phyloP scores from a whole-genome alignment of 23 red algal genomes.

The Pyropia haitanensis region DNA sequence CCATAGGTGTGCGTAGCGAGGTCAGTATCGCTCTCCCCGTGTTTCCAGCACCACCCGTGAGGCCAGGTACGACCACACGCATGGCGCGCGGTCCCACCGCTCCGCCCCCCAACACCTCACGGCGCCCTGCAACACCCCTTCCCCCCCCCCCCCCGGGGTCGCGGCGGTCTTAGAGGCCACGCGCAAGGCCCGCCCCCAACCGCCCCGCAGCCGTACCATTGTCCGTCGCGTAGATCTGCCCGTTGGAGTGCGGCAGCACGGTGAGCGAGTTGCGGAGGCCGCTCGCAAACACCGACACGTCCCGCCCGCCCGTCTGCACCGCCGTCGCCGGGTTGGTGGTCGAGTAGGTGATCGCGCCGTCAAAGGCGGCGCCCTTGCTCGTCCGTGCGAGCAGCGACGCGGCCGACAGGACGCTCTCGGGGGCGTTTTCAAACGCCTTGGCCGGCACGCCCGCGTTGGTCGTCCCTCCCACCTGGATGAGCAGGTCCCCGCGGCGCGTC shows the following conservation, averaged over 20 bases:
- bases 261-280: constrained; percentile 48
- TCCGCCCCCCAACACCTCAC: too few species aligned
- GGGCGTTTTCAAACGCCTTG: constrained; percentile 12
- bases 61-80: too few species aligned
- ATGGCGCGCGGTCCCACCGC: too few species aligned
- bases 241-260: constrained; percentile 40
- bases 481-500: constrained; percentile 14
- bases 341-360: constrained; percentile 32
- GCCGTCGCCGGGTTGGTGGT: constrained; percentile 30
- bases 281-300: constrained; percentile 24
- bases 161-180: too few species aligned
- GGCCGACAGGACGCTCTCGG: constrained; percentile 17
- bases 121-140: too few species aligned
- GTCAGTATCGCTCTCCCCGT: too few species aligned
- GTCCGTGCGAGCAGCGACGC: neutral
- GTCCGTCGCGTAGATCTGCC: constrained; percentile 45
- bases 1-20: too few species aligned
- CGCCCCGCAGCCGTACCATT: constrained; percentile 28
- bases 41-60: too few species aligned
- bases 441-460: constrained; percentile 38
- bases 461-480: constrained; percentile 23
- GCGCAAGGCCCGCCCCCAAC: too few species aligned
- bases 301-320: constrained; percentile 20
- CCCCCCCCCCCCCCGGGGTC: too few species aligned
- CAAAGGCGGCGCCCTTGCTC: constrained; percentile 2